A percentile compares a stretch with the other conserved stretches of the same genome.
These are phyloP conservation scores for Chytriomyces confervae DNA, from an alignment of 192 early-diverging fungal species.

Conservation along the genomic window DNA sequence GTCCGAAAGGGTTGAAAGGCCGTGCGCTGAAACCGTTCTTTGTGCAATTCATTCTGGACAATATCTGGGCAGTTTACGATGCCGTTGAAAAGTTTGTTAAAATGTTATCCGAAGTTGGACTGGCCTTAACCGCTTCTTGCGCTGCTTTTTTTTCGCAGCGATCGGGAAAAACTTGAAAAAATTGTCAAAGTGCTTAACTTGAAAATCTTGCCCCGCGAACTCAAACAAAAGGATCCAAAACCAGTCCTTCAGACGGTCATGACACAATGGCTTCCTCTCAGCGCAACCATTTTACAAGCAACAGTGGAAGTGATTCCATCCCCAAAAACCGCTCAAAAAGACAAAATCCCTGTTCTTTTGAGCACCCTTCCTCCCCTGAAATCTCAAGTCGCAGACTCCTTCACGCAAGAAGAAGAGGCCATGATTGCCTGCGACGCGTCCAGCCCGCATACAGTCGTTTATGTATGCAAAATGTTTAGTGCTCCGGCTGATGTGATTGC, in stretches of 20 bases:
- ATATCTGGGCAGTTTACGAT: constrained; percentile 96
- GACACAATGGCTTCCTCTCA: constrained; percentile 93
- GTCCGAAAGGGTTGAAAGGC: constrained; percentile 83
- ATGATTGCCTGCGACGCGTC: constrained; percentile 75
- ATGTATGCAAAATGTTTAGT: constrained; percentile 94
- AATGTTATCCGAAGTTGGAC: neutral
- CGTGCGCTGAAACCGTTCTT: constrained; percentile 90
- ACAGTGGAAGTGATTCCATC: constrained; percentile 89
- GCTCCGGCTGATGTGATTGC: constrained; percentile 79
- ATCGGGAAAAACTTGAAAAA: constrained; percentile 88
- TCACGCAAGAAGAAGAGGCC: constrained; percentile 70
- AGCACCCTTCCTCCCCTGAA: constrained; percentile 43
- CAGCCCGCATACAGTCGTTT: constrained; percentile 76
- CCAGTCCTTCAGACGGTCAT: constrained; percentile 81
- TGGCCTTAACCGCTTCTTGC: neutral
- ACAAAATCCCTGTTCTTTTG: constrained; percentile 81
- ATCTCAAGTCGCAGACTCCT: constrained; percentile 14
- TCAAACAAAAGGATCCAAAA: constrained; percentile 82
- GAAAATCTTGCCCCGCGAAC: constrained; percentile 90
- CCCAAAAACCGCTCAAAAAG: constrained; percentile 77
- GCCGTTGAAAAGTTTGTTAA: constrained; percentile 56
- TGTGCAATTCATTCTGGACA: constrained; percentile 93
- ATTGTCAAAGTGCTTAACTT: constrained; percentile 86
- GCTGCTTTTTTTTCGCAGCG: constrained; percentile 28
- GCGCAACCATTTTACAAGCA: constrained; percentile 82